Evolutionary conservation across 108 stramenopile species (phyloP), one percentile per base, ranked within the genome.

Genomic region (Aurantiochytrium sp.): DNA sequence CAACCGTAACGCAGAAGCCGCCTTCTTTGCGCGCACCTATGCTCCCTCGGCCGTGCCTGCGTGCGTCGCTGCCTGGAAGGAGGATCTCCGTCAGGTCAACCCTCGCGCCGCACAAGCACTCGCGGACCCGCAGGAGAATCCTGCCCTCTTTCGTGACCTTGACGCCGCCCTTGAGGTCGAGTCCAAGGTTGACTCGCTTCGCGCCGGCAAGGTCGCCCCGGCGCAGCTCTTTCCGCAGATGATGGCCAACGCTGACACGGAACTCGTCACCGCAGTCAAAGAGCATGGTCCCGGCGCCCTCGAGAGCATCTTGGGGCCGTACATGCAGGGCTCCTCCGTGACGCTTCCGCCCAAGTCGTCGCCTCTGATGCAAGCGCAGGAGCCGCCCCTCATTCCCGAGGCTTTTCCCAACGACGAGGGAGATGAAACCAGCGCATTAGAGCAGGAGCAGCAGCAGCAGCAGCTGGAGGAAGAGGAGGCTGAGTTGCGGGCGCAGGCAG

Each of bases 1-100:
- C 44, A 96, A 96, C 58, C 94, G 99, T 45, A 89, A 98, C n/a
- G 98, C 99, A 0, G 98, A 99, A 91, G 98, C 99, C 58, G 98
- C 98, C 16, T 96, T 99, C 93, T 96, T 99, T 91, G 97, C 97
- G 43, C 96, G 99, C 58, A 98, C 98, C 8, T 99, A 98, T 91
- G 92, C 97, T 51, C 99, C 99, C 18, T 97, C 97, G 5, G 92
- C 95, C 44, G 94, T 98, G 87, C 93, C 97, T 6, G 95, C 96
- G 72, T 94, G 97, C 83, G 97, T 99, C 4, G 93, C 92, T 14
- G 88, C 98, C 21, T 99, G 99, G 99, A 98, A 97, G 91, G 90
- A 92, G 64, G 97, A 98, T 90, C 93, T 99, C 53, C 89, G 93
- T 35, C 91, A 93, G 57, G 92, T 95, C 53, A 96, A 95, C 87